A percentile compares a stretch with the other conserved stretches of the same genome.
Evolutionary conservation across 2,329 filamentous ascomycete species (phyloP).

Genomic region (Tricladium varicosporioides): DNA sequence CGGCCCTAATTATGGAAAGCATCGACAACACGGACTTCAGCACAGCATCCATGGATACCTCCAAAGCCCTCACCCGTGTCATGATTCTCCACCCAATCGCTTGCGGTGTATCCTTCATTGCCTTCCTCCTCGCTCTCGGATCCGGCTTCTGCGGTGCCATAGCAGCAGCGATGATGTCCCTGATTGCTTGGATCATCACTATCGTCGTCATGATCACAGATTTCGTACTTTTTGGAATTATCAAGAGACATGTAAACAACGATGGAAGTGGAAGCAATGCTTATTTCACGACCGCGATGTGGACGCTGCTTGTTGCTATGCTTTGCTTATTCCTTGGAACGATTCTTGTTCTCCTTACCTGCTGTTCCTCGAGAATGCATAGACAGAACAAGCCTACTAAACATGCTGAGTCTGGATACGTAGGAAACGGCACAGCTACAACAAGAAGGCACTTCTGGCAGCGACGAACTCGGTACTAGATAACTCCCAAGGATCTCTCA

Average conservation of each 20-base stretch:
- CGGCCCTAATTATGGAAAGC: constrained; percentile 42
- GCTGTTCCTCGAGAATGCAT: constrained; percentile 46
- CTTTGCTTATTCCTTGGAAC: constrained; percentile 54
- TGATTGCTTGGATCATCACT: constrained; percentile 48
- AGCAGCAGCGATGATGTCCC: constrained; percentile 47
- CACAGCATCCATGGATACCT: constrained; percentile 42
- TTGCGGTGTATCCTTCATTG: constrained; percentile 55
- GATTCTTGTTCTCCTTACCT: constrained; percentile 58
- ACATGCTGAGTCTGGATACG: constrained; percentile 18
- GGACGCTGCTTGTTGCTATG: constrained; percentile 57
- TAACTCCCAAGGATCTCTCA: not conserved
- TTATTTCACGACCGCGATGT: constrained; percentile 52
- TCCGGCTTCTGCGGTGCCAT: constrained; percentile 52
- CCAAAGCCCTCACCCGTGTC: constrained; percentile 51
- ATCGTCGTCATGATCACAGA: constrained; percentile 51
- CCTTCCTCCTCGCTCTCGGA: constrained; percentile 54
- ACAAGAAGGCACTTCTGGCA: constrained; percentile 22
- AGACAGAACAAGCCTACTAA: constrained; percentile 10
- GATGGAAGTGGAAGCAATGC: constrained; percentile 33
- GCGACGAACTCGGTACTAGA: constrained; percentile 14
- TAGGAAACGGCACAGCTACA: constrained; percentile 10
- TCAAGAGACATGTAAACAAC: constrained; percentile 52
- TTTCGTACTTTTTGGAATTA: constrained; percentile 55
- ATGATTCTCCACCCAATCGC: constrained; percentile 63
- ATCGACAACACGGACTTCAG: constrained; percentile 41